Conservation (phyloP, 805 yeast species). For the Zygoascus flipseniorum region DNA sequence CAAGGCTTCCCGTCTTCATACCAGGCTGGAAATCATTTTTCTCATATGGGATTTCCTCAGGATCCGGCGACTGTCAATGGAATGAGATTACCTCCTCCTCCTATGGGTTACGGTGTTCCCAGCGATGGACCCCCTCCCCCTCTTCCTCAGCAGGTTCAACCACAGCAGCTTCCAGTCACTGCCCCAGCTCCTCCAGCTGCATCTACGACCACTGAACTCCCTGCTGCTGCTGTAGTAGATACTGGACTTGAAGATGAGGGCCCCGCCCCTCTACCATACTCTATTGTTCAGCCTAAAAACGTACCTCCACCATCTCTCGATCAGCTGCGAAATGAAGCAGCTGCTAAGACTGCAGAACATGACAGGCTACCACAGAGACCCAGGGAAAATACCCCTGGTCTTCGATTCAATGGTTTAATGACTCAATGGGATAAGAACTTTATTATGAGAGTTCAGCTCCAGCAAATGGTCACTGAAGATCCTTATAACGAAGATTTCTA, state of each 20-base stretch:
- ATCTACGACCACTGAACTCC: neutral
- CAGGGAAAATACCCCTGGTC: constrained; percentile 32
- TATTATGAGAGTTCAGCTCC: constrained; percentile 86
- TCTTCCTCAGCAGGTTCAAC: constrained; percentile 17
- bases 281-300: constrained; percentile 2
- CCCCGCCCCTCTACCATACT: constrained; percentile 9
- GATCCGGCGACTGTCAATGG: constrained; percentile 11
- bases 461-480: constrained; percentile 93
- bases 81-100: constrained; percentile 4
- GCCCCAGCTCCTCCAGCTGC: neutral
- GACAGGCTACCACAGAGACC: constrained; percentile 6
- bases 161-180: constrained; percentile 14
- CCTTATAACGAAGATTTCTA: constrained; percentile 96
- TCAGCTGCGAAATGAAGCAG: constrained; percentile 17
- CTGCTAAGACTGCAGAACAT: constrained; percentile 11
- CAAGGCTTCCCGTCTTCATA: constrained; percentile 7
- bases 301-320: constrained; percentile 11
- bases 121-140: neutral
- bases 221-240: neutral
- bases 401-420: constrained; percentile 88
- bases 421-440: constrained; percentile 95
- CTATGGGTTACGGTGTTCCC: neutral
- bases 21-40: constrained; percentile 1
- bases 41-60: constrained; percentile 8
- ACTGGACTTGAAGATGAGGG: constrained; percentile 11